Percentiles rank a stretch among this genome's conserved stretches.
Conservation (phyloP, 2,329 filamentous ascomycete species). For the Parastagonospora nodorum region DNA sequence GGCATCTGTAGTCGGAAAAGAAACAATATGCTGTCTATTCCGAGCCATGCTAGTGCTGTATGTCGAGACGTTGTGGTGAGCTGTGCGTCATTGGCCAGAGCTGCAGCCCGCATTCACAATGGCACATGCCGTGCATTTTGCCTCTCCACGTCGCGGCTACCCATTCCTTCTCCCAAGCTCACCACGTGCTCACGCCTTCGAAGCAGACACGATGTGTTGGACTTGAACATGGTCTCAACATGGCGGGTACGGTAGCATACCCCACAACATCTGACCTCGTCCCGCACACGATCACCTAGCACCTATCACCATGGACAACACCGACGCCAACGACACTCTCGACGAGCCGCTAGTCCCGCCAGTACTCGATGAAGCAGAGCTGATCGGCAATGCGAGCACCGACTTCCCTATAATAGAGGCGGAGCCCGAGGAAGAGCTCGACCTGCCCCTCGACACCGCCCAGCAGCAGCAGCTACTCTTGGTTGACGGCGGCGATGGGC, state of each 20-base stretch:
- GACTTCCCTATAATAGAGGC: slow-evolving; percentile 40
- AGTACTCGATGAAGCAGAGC: slow-evolving; percentile 44
- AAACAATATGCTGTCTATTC: no score
- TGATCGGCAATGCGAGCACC: slow-evolving; percentile 36
- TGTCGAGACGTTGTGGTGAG: not conserved
- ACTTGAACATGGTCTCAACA: slow-evolving; percentile 24
- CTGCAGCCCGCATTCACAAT: slow-evolving; percentile 13
- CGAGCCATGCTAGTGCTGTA: no score
- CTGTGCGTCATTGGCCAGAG: slow-evolving; percentile 18
- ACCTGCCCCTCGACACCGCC: slow-evolving; percentile 44
- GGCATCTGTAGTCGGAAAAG: no score
- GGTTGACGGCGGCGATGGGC: slow-evolving; percentile 24
- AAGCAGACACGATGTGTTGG: slow-evolving; percentile 18
- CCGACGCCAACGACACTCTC: slow-evolving; percentile 24
- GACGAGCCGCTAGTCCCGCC: slow-evolving; percentile 41
- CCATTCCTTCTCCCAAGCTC: not conserved
- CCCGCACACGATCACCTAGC: slow-evolving; percentile 14
- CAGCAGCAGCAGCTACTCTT: slow-evolving; percentile 41
- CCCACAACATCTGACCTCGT: slow-evolving; percentile 15
- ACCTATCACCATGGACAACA: slow-evolving; percentile 33
- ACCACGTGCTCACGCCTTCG: not conserved
- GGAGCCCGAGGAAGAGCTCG: slow-evolving; percentile 37
- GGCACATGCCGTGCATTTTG: slow-evolving; percentile 12
- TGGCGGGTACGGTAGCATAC: slow-evolving; percentile 26
- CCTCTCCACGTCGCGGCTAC: slow-evolving; percentile 7